phyloP scores from a whole-genome alignment of 2,329 filamentous ascomycete genomes.

The Tetracladium maxilliforme region DNA sequence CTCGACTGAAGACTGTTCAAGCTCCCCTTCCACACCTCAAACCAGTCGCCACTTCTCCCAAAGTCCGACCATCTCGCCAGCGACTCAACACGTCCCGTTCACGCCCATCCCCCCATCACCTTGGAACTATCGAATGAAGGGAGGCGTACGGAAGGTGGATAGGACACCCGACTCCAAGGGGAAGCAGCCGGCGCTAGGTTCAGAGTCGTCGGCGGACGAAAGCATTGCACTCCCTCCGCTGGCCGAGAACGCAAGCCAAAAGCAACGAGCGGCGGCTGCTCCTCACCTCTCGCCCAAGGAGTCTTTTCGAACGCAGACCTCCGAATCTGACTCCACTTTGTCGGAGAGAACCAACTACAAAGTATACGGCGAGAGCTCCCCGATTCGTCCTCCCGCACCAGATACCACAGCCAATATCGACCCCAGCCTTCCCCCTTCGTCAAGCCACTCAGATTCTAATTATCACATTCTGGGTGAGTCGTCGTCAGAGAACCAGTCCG shows the following conservation, averaged over 20 bases:
- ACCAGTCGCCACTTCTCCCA: background rate
- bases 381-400: constrained; percentile 8
- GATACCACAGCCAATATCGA: constrained; percentile 6
- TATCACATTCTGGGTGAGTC: background rate
- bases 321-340: constrained; percentile 11
- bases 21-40: no score
- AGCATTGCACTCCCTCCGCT: constrained; percentile 10
- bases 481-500: background rate
- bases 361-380: constrained; percentile 10
- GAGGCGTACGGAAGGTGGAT: constrained; percentile 17
- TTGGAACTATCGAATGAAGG: constrained; percentile 15
- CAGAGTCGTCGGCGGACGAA: constrained; percentile 2
- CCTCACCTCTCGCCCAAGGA: constrained; percentile 14
- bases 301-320: constrained; percentile 15
- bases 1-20: no score
- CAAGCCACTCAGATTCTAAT: background rate
- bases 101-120: constrained; percentile 12
- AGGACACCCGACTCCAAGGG: constrained; percentile 16
- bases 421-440: constrained; percentile 1
- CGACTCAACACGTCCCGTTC: constrained; percentile 7
- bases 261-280: constrained; percentile 7
- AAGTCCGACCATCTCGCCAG: constrained; percentile 1
- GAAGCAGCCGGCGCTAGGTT: constrained; percentile 4
- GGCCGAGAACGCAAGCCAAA: constrained; percentile 8
- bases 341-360: constrained; percentile 18